Percentiles rank a stretch among this genome's conserved stretches.
Evolutionary conservation across 2,329 filamentous ascomycete genomes (phyloP).

Genomic region (Apiospora hydei): DNA sequence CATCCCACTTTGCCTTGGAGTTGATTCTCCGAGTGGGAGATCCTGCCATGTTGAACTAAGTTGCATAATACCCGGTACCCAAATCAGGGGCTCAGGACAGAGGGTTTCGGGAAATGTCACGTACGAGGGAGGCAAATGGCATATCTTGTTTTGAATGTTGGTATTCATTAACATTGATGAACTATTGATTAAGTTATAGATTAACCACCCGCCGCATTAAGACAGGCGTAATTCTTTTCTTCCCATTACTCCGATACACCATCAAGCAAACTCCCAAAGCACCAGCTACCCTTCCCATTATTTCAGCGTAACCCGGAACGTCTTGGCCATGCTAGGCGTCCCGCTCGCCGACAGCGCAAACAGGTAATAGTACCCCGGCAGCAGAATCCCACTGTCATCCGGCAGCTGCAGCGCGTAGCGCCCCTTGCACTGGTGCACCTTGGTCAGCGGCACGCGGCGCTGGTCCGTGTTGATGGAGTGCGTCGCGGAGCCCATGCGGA

Average conservation of each 20-base stretch:
- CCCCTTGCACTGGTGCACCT: conserved; percentile 36
- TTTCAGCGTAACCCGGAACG: conserved; percentile 40
- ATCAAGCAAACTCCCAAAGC: neutral
- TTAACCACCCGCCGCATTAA: neutral
- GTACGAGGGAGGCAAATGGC: neutral
- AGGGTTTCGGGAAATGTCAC: neutral
- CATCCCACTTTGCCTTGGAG: neutral
- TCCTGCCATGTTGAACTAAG: too few species aligned
- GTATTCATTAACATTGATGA: conserved; percentile 1
- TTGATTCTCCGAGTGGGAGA: too few species aligned
- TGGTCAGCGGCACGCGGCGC: conserved; percentile 55
- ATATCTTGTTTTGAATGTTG: neutral
- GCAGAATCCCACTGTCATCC: conserved; percentile 53
- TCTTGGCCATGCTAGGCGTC: conserved; percentile 54
- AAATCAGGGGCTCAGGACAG: neutral
- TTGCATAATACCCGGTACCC: too few species aligned
- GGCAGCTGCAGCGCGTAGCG: conserved; percentile 52
- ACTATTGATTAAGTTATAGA: conserved; percentile 13
- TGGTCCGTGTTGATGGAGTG: conserved; percentile 67
- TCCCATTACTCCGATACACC: neutral
- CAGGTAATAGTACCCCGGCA: conserved; percentile 63
- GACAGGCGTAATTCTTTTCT: neutral
- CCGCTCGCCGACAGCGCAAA: conserved; percentile 56
- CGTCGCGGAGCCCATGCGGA: conserved; percentile 58
- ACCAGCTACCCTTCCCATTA: too few species aligned